Conservation (phyloP, 129 eudicot species). For the Flaveria trinervia region DNA sequence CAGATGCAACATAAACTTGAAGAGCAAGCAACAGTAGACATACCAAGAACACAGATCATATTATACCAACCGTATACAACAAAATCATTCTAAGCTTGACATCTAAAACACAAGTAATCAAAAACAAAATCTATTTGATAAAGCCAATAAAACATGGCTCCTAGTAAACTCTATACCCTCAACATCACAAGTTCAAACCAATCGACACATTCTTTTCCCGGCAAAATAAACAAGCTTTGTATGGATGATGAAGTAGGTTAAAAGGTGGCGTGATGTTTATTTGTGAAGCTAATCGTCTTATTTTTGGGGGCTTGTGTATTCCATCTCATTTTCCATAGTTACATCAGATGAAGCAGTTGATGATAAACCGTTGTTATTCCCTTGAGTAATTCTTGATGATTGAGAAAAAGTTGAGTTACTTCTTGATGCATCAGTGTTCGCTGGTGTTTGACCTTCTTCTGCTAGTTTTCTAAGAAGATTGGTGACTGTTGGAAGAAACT, state of each 20-base stretch:
- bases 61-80: slow-evolving; percentile 35
- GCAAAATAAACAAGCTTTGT: slow-evolving; percentile 24
- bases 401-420: slow-evolving; percentile 51
- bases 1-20: neutral
- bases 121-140: slow-evolving; percentile 22
- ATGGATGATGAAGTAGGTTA: slow-evolving; percentile 30
- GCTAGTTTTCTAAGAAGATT: slow-evolving; percentile 86
- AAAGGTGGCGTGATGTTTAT: neutral
- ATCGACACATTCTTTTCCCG: neutral
- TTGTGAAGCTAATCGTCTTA: slow-evolving; percentile 34
- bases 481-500: slow-evolving; percentile 79
- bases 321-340: slow-evolving; percentile 59
- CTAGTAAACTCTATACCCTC: slow-evolving; percentile 33
- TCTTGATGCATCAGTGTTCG: slow-evolving; percentile 43
- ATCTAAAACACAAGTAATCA: slow-evolving; percentile 12
- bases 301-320: slow-evolving; percentile 60
- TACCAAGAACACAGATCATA: slow-evolving; percentile 17
- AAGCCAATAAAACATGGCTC: slow-evolving; percentile 22
- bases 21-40: neutral
- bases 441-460: slow-evolving; percentile 73
- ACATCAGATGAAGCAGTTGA: slow-evolving; percentile 78
- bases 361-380: slow-evolving; percentile 46
- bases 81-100: slow-evolving; percentile 25
- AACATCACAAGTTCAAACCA: slow-evolving; percentile 22
- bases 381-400: slow-evolving; percentile 33